Conservation (phyloP, 495 filamentous ascomycete species). For the Annulohypoxylon stygium region DNA sequence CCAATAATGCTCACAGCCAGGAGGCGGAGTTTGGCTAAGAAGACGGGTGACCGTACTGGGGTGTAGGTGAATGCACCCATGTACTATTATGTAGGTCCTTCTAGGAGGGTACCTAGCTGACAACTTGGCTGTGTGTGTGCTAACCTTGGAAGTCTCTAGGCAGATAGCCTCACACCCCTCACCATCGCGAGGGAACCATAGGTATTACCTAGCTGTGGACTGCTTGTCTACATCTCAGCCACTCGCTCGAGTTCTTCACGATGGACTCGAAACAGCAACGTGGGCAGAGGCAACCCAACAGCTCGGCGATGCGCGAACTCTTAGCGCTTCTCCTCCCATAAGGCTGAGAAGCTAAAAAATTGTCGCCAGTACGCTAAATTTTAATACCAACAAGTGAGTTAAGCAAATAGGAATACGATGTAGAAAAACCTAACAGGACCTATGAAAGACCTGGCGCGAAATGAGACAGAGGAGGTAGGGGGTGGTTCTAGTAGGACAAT, state of each 20-base stretch:
- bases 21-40: constrained; percentile 49
- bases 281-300: constrained; percentile 21
- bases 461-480: constrained; percentile 31
- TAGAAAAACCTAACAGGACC: background rate
- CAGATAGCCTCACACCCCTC: constrained; percentile 38
- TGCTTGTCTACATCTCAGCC: constrained; percentile 32
- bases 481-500: constrained; percentile 30
- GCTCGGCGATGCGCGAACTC: constrained; percentile 9
- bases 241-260: constrained; percentile 26
- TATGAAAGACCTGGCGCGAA: constrained; percentile 24
- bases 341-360: constrained; percentile 15
- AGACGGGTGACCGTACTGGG: constrained; percentile 44
- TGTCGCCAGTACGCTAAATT: constrained; percentile 1
- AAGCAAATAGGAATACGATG: constrained; percentile 15
- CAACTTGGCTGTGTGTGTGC: constrained; percentile 27
- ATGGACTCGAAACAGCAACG: constrained; percentile 14
- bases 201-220: constrained; percentile 15
- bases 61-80: constrained; percentile 37
- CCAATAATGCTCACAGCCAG: constrained; percentile 47
- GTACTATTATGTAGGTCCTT: background rate
- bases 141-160: background rate
- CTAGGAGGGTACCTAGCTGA: constrained; percentile 23
- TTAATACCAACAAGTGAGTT: constrained; percentile 17
- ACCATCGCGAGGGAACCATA: constrained; percentile 33
- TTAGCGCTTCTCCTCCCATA: constrained; percentile 12